Evolutionary conservation across 2,329 filamentous ascomycete species (phyloP).

Genomic region (Neospermospora avenae): DNA sequence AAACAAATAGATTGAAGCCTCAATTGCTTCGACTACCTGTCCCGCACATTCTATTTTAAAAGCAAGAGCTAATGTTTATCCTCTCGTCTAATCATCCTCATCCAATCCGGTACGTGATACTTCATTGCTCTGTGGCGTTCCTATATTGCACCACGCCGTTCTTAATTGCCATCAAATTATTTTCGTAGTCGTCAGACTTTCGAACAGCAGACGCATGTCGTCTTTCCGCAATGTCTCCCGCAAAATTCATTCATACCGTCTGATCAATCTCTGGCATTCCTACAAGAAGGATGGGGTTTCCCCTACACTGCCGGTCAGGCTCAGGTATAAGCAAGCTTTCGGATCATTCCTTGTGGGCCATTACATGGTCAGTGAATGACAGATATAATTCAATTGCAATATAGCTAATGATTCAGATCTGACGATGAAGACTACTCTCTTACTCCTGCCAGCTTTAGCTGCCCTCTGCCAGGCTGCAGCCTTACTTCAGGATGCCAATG

Average conservation of each 20-base stretch:
- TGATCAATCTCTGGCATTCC: conserved; percentile 3
- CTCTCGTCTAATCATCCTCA: conserved; percentile 13
- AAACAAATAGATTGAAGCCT: conserved; percentile 23
- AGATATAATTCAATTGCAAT: neutral
- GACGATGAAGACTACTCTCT: conserved; percentile 12
- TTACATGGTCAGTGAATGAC: neutral
- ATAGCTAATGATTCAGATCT: conserved; percentile 6
- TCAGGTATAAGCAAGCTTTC: neutral
- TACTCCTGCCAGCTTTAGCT: conserved; percentile 15
- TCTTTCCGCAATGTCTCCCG: conserved; percentile 12
- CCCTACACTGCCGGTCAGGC: conserved; percentile 4
- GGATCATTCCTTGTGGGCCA: neutral
- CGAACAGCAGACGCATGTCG: neutral
- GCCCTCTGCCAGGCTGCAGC: conserved; percentile 17
- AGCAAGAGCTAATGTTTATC: conserved; percentile 8
- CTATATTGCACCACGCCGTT: conserved; percentile 9
- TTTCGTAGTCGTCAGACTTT: neutral
- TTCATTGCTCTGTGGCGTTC: conserved; percentile 17
- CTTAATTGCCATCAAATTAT: conserved; percentile 13
- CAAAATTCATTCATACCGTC: conserved; percentile 16
- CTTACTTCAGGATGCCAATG: conserved; percentile 6
- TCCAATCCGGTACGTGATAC: conserved; percentile 7
- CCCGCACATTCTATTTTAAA: conserved; percentile 23
- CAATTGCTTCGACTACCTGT: conserved; percentile 8
- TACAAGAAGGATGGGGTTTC: conserved; percentile 21